Evolutionary conservation across 192 early-diverging fungal species (phyloP), one percentile per base, ranked within the genome.

Genomic region (Coemansia asiatica): DNA sequence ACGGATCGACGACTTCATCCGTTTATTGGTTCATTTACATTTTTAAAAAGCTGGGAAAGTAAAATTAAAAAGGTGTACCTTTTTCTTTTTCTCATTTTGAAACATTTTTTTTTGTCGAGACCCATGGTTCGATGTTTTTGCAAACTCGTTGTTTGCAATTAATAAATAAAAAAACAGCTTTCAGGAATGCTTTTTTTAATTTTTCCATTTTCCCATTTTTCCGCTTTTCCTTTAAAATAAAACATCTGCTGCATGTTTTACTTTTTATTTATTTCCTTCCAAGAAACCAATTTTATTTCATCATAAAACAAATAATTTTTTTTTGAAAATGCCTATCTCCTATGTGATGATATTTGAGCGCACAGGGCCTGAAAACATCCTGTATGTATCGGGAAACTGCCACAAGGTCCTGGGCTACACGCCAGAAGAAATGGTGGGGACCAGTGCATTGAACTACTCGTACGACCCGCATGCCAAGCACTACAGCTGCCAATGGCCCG

Each of bases 401-500:
- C 57, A 58, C 27, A 26, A 29, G 4, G 76, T 66, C 10, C 55
- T 79, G 19, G 76, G 76, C 12, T 79, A 79, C 54, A 54, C 64
- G 60, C 71, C 76, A 0, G 48, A 73, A 1, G 76, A 74, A 29
- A 79, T 79, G 76, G 48, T 79, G 16, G 76, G 76, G 3, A 73
- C 67, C 15, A 79, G 76, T 28, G 59, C 63, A 1, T 64, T 79
- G 47, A 64, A 68, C 28, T 79, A 74, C 57, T 79, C 76, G 0
- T 54, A 62, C 23, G 76, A 79, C 65, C 13, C 67, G 13, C 65
- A 79, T 27, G 76, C 76, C 55, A 63, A 70, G 33, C 76, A 79
- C 50, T 79, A 79, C 57, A 74, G 76, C 71, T 79, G 76, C 51
- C 55, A 69, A 46, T 79, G 76, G 76, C 76, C 76, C 0, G 71